Percentiles rank a stretch among this genome's conserved stretches.
phyloP scores from a whole-genome alignment of 2,329 filamentous ascomycete species.

The Paramyrothecium roridum region DNA sequence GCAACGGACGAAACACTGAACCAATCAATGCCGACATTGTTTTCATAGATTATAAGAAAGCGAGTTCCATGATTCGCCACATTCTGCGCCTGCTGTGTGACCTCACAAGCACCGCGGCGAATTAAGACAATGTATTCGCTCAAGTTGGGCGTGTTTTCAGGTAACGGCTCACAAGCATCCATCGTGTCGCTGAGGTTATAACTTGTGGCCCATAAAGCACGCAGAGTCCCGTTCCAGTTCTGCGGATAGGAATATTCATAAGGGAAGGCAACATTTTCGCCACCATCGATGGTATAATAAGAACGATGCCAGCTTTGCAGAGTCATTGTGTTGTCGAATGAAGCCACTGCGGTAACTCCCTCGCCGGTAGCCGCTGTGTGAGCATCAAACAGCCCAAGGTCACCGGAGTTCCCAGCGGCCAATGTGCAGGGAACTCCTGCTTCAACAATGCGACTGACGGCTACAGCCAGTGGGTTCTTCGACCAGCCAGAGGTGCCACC shows the following conservation, averaged over 20 bases:
- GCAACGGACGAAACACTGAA: background rate
- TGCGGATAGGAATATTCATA: background rate
- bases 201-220: background rate
- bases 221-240: background rate
- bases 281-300: slow-evolving; percentile 28
- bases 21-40: background rate
- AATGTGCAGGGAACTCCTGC: background rate
- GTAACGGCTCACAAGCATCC: slow-evolving; percentile 19
- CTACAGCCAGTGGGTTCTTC: background rate
- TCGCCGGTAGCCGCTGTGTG: slow-evolving; percentile 32
- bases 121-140: slow-evolving; percentile 50
- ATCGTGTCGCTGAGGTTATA: background rate
- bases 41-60: slow-evolving; percentile 54
- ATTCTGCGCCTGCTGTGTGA: slow-evolving; percentile 22
- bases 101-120: slow-evolving; percentile 30
- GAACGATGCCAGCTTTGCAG: slow-evolving; percentile 33
- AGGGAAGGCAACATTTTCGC: background rate
- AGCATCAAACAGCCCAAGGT: background rate
- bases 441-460: background rate
- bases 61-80: slow-evolving; percentile 45
- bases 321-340: slow-evolving; percentile 33
- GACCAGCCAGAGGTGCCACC: slow-evolving; percentile 17
- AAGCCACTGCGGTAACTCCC: slow-evolving; percentile 40
- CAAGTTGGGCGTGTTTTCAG: slow-evolving; percentile 47
- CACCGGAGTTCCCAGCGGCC: background rate